A percentile compares a stretch with the other conserved stretches of the same genome.
Conservation (phyloP, 2,329 filamentous ascomycete species). For the Cladosporium austrohemisphaericum region DNA sequence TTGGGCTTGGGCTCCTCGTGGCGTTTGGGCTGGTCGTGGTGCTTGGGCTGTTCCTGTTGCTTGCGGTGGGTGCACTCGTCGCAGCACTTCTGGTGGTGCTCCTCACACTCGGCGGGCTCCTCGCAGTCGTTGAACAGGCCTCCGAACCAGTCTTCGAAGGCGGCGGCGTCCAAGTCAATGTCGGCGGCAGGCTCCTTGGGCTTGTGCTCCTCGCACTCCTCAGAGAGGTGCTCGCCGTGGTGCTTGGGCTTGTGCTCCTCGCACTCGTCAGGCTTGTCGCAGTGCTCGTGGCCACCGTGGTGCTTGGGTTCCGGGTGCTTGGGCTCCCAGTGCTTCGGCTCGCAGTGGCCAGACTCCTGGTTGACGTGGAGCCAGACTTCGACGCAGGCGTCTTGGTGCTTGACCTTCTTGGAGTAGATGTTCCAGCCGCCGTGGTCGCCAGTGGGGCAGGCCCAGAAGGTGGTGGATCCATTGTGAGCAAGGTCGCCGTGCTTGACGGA, state of each 20-base stretch:
- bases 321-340: neutral
- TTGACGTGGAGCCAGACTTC: conserved; percentile 33
- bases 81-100: neutral
- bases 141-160: too few species aligned
- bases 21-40: too few species aligned
- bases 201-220: neutral
- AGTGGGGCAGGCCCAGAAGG: conserved; percentile 61
- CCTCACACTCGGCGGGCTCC: neutral
- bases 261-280: neutral
- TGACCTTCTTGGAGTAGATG: conserved; percentile 47
- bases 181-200: neutral
- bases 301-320: neutral
- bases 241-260: too few species aligned
- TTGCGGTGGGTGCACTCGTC: too few species aligned
- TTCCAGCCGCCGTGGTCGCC: conserved; percentile 51
- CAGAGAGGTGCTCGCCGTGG: too few species aligned
- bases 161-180: too few species aligned
- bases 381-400: conserved; percentile 47
- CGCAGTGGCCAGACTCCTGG: conserved; percentile 1
- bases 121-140: neutral
- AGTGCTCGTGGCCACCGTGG: neutral
- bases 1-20: too few species aligned
- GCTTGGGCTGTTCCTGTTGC: too few species aligned
- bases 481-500: conserved; percentile 53
- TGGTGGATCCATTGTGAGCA: conserved; percentile 44